Evolutionary conservation across 352 stramenopile species (phyloP).

Genomic region (Elongisporangium undulatum): DNA sequence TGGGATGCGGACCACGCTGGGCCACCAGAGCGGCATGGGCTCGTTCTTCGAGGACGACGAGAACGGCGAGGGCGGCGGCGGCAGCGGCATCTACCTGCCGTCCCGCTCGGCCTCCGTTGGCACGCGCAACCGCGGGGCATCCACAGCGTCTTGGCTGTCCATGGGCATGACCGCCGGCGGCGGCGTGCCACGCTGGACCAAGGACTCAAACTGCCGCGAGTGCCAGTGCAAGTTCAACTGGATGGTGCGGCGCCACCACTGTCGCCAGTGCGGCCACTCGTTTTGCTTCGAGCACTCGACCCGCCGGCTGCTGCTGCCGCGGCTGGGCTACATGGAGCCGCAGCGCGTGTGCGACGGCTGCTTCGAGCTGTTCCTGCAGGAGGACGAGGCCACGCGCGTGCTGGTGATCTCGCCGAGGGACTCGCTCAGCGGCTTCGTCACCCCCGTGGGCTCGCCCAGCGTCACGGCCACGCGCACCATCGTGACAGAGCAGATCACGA

Average conservation of each 20-base stretch:
- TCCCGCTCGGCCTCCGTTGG: slow-evolving; percentile 30
- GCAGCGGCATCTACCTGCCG: slow-evolving; percentile 17
- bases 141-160: slow-evolving; percentile 23
- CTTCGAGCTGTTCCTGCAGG: slow-evolving; percentile 58
- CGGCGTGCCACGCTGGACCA: slow-evolving; percentile 62
- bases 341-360: slow-evolving; percentile 84
- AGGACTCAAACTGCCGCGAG: slow-evolving; percentile 56
- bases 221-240: slow-evolving; percentile 71
- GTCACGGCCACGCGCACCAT: slow-evolving; percentile 1
- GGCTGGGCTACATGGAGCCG: slow-evolving; percentile 64
- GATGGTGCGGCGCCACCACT: slow-evolving; percentile 76
- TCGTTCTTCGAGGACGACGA: slow-evolving; percentile 25
- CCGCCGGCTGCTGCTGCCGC: slow-evolving; percentile 54
- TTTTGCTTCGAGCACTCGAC: slow-evolving; percentile 87
- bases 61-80: slow-evolving; percentile 3
- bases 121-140: slow-evolving; percentile 26
- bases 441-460: slow-evolving; percentile 1
- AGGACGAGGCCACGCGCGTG: slow-evolving; percentile 8
- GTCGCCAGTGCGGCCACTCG: slow-evolving; percentile 74
- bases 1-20: neutral
- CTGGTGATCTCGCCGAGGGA: slow-evolving; percentile 19
- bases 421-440: slow-evolving; percentile 4
- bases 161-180: slow-evolving; percentile 16
- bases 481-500: slow-evolving; percentile 1
- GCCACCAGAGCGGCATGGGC: neutral